Base-by-base conservation (phyloP, 257 asterid species). In the Cordia subcordata region DNA sequence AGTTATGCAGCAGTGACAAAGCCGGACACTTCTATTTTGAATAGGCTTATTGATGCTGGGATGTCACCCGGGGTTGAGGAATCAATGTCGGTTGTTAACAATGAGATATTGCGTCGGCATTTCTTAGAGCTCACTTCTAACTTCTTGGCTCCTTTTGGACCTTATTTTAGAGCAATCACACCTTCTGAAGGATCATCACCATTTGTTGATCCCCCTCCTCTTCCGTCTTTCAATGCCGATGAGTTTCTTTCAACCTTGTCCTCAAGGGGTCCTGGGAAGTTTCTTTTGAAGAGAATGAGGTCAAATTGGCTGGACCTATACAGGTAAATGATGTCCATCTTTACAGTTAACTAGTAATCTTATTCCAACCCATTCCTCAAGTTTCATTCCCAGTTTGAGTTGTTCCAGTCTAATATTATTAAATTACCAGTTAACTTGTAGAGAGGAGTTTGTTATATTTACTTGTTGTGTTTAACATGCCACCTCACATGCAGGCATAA, bases 1-100 rank as follows among this genome's bases (percentile, higher is more conserved):
- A 82, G 79, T 67, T 93, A 89, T 70, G 81, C 70, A 74, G 74
- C 90, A 14, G 79, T 93, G 55, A 93, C 94, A 49, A 93, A 89
- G 70, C 97, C 95, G 6, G 99, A 93, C 55, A 93, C 99, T 32
- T 83, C 97, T 47, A 85, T 93, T 71, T 76, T 93, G 77, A 93
- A 93, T 69, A 80, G 99, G 85, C 84, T 93, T 46, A 82, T 93
- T 72, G 97, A 93, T 87, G 99, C 97, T 49, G 99, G 99, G 65
- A 37, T 86, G 84, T 93, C 96, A 42, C 99, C 99, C 39, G 82
- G 97, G 74, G 96, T 89, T 66, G 99, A 93, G 76, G 99, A 93
- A 85, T 90, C 99, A 2, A 93, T 89, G 99, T 93, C 99, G 13
- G 96, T 93, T 65, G 99, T 93, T 68, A 93, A 89, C 79, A 93